A percentile compares a stretch with the other conserved stretches of the same genome.
Conservation (phyloP, 306 rosid species). For the Malus orientalis region DNA sequence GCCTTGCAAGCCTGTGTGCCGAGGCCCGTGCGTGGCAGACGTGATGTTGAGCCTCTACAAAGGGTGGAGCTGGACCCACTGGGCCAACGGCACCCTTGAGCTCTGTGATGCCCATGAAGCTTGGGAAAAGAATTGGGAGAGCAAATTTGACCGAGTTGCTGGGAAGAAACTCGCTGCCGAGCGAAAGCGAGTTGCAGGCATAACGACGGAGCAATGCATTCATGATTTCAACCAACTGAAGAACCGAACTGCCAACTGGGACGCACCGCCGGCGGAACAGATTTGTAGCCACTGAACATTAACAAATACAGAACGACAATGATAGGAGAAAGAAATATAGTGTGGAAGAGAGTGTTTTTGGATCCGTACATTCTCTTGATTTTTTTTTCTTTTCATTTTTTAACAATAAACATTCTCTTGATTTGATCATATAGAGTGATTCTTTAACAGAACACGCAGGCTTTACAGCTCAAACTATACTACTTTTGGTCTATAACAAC, state of each 20-base stretch:
- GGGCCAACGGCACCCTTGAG: conserved; percentile 44
- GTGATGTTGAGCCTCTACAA: conserved; percentile 33
- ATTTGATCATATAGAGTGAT: not conserved
- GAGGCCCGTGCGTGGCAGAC: conserved; percentile 41
- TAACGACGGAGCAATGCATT: conserved; percentile 33
- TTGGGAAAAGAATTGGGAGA: conserved; percentile 72
- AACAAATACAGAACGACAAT: not conserved
- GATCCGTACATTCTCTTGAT: not conserved
- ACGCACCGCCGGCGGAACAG: conserved; percentile 35
- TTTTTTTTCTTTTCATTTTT: too few relatives aligned
- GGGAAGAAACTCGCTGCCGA: conserved; percentile 26
- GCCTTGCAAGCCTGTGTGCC: conserved; percentile 60
- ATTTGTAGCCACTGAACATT: conserved; percentile 31
- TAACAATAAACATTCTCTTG: not conserved
- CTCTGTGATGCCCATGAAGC: conserved; percentile 52
- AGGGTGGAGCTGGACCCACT: conserved; percentile 82
- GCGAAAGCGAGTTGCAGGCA: conserved; percentile 25
- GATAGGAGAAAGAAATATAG: not conserved
- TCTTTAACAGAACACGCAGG: not conserved
- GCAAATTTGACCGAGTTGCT: conserved; percentile 35
- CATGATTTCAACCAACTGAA: conserved; percentile 33
- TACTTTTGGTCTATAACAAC: too few relatives aligned
- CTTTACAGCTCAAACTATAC: too few relatives aligned
- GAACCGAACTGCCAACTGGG: conserved; percentile 36
- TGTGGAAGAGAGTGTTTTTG: not conserved